A percentile compares a stretch with the other conserved stretches of the same genome.
These are phyloP conservation scores for Trichoderma virens DNA, from an alignment of 495 filamentous ascomycete genomes.

Conservation along the genomic window DNA sequence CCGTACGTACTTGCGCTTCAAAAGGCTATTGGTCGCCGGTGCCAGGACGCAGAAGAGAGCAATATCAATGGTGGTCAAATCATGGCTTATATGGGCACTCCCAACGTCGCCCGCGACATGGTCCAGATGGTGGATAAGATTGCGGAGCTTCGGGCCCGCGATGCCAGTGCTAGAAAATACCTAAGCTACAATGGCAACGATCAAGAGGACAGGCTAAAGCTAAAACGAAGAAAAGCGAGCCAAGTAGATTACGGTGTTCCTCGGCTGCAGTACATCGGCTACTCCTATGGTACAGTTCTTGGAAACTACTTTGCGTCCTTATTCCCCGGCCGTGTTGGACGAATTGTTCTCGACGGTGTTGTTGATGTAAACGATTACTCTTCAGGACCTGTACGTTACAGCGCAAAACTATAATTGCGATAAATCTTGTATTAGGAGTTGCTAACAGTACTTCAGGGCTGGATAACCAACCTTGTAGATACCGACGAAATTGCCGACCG, in stretches of 20 bases:
- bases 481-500: conserved; percentile 40
- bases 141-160: conserved; percentile 18
- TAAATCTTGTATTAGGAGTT: background rate
- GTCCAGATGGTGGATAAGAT: conserved; percentile 32
- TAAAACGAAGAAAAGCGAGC: background rate
- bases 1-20: background rate
- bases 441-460: conserved; percentile 13
- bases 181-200: no score
- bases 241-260: conserved; percentile 8
- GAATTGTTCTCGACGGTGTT: conserved; percentile 30
- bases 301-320: conserved; percentile 43
- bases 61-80: conserved; percentile 13
- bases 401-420: background rate
- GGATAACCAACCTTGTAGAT: conserved; percentile 38
- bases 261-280: conserved; percentile 47
- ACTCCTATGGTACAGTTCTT: conserved; percentile 54
- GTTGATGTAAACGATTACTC: conserved; percentile 29
- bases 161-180: no score
- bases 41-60: conserved; percentile 5
- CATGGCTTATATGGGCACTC: conserved; percentile 13
- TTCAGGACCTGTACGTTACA: background rate
- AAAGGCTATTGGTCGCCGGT: background rate
- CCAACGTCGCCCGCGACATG: conserved; percentile 33
- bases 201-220: background rate
- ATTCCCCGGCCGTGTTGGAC: conserved; percentile 34